These are phyloP conservation scores for Ceriops tagal DNA, from an alignment of 345 rosid genomes.

Conservation along the genomic window DNA sequence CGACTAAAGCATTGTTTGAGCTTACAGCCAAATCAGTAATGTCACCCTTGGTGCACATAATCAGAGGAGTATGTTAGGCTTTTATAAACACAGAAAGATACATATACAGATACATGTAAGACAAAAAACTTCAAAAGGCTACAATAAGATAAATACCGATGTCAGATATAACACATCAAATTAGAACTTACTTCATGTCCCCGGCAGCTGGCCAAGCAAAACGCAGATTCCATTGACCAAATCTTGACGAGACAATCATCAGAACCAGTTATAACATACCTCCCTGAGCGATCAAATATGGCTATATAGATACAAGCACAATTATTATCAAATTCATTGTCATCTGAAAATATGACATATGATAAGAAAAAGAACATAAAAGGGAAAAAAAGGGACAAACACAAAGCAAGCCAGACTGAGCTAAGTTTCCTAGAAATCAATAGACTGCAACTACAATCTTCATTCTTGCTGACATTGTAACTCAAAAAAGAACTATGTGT, in stretches of 20 bases:
- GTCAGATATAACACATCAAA: constrained; percentile 6
- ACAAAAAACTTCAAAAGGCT: not conserved
- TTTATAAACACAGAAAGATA: not conserved
- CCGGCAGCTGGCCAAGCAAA: constrained; percentile 96
- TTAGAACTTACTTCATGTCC: constrained; percentile 89
- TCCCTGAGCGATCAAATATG: constrained; percentile 86
- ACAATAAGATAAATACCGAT: not conserved
- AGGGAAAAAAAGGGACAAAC: not conserved
- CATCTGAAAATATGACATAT: not conserved
- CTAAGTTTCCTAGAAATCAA: not conserved
- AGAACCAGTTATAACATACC: constrained; percentile 95
- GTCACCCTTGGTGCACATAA: constrained; percentile 70
- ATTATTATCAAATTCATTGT: not conserved
- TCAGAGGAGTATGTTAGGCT: constrained; percentile 6
- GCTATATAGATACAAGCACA: constrained; percentile 53
- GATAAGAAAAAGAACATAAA: not conserved
- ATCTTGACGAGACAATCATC: constrained; percentile 98
- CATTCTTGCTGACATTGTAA: not conserved
- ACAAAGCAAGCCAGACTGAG: not conserved
- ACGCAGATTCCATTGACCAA: constrained; percentile 99
- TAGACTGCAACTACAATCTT: not conserved
- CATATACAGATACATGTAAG: constrained; percentile 12
- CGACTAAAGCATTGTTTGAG: constrained; percentile 85
- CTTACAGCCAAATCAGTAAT: constrained; percentile 98
- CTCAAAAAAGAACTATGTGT: no score